phyloP scores from a whole-genome alignment of 176 grass and related monocot species.

The Eremochloa ophiuroides region DNA sequence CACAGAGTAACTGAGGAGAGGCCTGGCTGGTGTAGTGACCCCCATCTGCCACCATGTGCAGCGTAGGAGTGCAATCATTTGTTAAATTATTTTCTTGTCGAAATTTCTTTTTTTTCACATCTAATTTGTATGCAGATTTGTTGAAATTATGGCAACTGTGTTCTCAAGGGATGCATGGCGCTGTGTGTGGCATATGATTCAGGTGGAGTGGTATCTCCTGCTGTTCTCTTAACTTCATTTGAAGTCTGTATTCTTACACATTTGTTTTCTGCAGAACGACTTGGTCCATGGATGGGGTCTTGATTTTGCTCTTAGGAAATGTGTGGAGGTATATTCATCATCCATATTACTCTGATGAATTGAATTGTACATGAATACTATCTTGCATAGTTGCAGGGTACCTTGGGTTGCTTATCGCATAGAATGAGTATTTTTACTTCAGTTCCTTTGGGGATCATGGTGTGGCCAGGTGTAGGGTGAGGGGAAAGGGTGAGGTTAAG shows the following conservation, averaged over 20 bases:
- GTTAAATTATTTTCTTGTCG: conserved; percentile 6
- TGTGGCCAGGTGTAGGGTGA: neutral
- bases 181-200: conserved; percentile 98
- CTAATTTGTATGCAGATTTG: conserved; percentile 52
- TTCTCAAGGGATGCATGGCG: conserved; percentile 87
- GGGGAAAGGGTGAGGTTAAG: neutral
- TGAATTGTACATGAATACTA: neutral
- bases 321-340: conserved; percentile 53
- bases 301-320: conserved; percentile 70
- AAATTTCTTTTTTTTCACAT: conserved; percentile 11
- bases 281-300: conserved; percentile 93
- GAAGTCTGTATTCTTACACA: neutral
- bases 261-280: conserved; percentile 61
- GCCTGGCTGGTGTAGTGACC: conserved; percentile 84
- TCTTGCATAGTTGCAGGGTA: neutral
- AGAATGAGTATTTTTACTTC: neutral
- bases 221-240: conserved; percentile 1
- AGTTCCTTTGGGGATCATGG: neutral
- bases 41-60: conserved; percentile 92
- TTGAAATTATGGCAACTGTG: conserved; percentile 88
- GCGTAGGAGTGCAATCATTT: conserved; percentile 47
- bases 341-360: neutral
- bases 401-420: neutral
- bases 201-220: conserved; percentile 32
- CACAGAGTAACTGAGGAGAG: conserved; percentile 87